Percentiles rank a stretch among this genome's conserved stretches.
Evolutionary conservation across 495 filamentous ascomycete genomes (phyloP).

Genomic region (Lasiosphaeris hirsuta): DNA sequence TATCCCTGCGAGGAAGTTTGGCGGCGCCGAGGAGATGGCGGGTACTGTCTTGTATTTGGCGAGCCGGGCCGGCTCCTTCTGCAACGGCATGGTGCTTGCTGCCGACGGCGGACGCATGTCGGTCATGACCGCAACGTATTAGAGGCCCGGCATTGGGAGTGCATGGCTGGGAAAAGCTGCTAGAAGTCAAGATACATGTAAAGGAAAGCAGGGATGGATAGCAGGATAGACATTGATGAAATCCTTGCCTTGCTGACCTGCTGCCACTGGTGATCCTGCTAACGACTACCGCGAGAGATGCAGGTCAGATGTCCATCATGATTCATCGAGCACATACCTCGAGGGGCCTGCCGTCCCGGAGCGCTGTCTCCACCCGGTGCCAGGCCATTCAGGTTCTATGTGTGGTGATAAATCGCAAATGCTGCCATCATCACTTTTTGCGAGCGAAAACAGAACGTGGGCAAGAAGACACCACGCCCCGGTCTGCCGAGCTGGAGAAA

Average conservation of each 20-base stretch:
- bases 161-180: background rate
- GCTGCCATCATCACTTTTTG: too few species aligned
- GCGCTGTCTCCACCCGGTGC: background rate
- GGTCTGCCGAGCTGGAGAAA: slow-evolving; percentile 45
- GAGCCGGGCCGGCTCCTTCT: slow-evolving; percentile 55
- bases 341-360: background rate
- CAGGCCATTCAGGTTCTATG: too few species aligned
- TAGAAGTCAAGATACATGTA: too few species aligned
- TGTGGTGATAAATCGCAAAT: too few species aligned
- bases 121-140: slow-evolving; percentile 46
- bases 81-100: slow-evolving; percentile 54
- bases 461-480: slow-evolving; percentile 42
- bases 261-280: too few species aligned
- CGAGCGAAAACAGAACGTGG: slow-evolving; percentile 20
- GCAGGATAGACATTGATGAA: too few species aligned
- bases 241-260: too few species aligned
- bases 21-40: slow-evolving; percentile 56
- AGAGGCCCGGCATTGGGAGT: background rate
- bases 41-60: slow-evolving; percentile 55
- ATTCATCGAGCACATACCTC: too few species aligned
- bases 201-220: too few species aligned
- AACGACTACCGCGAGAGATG: too few species aligned
- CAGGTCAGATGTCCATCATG: too few species aligned
- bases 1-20: slow-evolving; percentile 52
- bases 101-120: slow-evolving; percentile 55